These are phyloP conservation scores for Cantharellus cinnabarinus DNA, from an alignment of 768 basidiomycete genomes.

Conservation along the genomic window DNA sequence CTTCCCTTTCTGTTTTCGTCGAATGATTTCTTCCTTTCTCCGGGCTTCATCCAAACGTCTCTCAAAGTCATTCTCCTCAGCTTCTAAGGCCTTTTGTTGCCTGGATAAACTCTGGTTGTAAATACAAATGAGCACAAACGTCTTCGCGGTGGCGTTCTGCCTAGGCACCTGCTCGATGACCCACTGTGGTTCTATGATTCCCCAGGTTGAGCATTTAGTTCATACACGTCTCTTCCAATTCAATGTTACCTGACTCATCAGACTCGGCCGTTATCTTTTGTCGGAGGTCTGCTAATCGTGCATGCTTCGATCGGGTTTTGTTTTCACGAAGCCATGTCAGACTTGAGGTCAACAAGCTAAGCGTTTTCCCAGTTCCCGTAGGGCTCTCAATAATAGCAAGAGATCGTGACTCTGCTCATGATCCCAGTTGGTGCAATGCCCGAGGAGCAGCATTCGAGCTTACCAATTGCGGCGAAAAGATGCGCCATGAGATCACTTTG, in stretches of 20 bases:
- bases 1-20: constrained; percentile 28
- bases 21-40: constrained; percentile 38
- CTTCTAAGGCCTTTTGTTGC: constrained; percentile 43
- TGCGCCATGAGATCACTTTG: constrained; percentile 79
- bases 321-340: constrained; percentile 60
- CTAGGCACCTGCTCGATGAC: constrained; percentile 26
- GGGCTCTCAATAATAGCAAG: constrained; percentile 33
- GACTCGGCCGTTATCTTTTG: constrained; percentile 2
- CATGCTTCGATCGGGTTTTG: constrained; percentile 45
- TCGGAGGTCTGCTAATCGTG: constrained; percentile 27
- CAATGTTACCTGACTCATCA: not conserved
- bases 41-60: constrained; percentile 37
- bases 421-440: no score
- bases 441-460: no score
- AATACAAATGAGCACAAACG: not conserved
- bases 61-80: constrained; percentile 42
- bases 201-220: not conserved
- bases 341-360: constrained; percentile 56
- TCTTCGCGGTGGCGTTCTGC: not conserved
- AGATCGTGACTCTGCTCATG: constrained; percentile 18
- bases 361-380: constrained; percentile 41
- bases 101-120: constrained; percentile 38
- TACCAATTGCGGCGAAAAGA: constrained; percentile 51
- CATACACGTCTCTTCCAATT: not conserved
- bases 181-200: constrained; percentile 42